phyloP scores from a whole-genome alignment of 495 filamentous ascomycete genomes.

The Podospora fimiseda region DNA sequence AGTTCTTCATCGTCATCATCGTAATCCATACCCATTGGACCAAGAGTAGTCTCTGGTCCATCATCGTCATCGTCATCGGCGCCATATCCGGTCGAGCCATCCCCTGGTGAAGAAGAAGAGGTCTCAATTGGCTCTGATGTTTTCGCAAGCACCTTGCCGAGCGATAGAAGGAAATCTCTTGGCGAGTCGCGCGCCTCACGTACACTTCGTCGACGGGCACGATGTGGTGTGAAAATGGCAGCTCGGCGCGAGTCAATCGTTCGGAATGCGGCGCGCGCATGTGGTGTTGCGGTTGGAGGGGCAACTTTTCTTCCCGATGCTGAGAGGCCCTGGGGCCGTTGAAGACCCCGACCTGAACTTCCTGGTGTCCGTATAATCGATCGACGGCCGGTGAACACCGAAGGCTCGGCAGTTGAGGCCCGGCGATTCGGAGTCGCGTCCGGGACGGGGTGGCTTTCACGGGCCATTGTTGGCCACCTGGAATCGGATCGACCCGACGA shows the following conservation, averaged over 20 bases:
- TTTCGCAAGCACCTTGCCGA: constrained; percentile 61
- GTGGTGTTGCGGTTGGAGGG: constrained; percentile 50
- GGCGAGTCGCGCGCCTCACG: constrained; percentile 69
- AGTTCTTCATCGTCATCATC: constrained; percentile 63
- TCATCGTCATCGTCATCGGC: neutral
- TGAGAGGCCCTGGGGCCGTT: constrained; percentile 21
- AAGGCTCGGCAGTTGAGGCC: constrained; percentile 25
- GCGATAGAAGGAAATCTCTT: constrained; percentile 59
- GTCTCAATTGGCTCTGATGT: constrained; percentile 46
- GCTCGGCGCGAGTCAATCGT: constrained; percentile 65
- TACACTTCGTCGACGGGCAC: constrained; percentile 58
- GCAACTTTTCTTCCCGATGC: constrained; percentile 31
- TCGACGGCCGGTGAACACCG: constrained; percentile 21
- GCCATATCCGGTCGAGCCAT: neutral
- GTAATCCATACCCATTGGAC: constrained; percentile 30
- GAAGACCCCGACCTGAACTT: constrained; percentile 15
- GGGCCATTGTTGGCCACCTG: constrained; percentile 13
- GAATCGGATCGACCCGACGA: neutral
- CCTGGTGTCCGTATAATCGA: constrained; percentile 23
- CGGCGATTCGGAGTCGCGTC: constrained; percentile 30
- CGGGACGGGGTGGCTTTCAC: constrained; percentile 21
- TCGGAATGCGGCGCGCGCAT: constrained; percentile 57
- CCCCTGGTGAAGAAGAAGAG: constrained; percentile 47
- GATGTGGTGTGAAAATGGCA: constrained; percentile 62
- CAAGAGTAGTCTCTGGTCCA: constrained; percentile 17